Conservation (phyloP, 495 filamentous ascomycete genomes). For the Penicillium chermesinum region DNA sequence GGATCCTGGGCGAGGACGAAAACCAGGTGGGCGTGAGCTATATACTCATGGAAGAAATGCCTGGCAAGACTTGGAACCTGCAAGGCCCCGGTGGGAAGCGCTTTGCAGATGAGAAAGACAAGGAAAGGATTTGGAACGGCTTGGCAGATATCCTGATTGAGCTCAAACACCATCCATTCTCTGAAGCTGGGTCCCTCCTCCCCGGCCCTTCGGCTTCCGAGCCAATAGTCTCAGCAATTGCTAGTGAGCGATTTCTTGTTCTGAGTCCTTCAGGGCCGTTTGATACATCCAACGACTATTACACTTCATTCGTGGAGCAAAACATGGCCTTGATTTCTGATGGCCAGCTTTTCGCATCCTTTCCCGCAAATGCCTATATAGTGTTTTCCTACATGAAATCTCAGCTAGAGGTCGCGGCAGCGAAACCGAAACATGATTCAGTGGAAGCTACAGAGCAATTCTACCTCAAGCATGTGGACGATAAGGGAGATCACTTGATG, state of each 20-base stretch:
- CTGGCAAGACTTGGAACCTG: slow-evolving; percentile 24
- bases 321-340: slow-evolving; percentile 23
- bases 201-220: slow-evolving; percentile 2
- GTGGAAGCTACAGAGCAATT: slow-evolving; percentile 17
- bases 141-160: slow-evolving; percentile 33
- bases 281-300: slow-evolving; percentile 16
- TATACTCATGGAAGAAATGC: slow-evolving; percentile 40
- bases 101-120: slow-evolving; percentile 15
- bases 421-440: background rate
- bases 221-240: slow-evolving; percentile 8
- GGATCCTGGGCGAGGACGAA: slow-evolving; percentile 9
- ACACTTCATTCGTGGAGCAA: slow-evolving; percentile 13
- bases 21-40: slow-evolving; percentile 29
- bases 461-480: slow-evolving; percentile 40
- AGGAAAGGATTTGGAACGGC: slow-evolving; percentile 26
- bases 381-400: slow-evolving; percentile 19
- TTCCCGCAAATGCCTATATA: slow-evolving; percentile 26
- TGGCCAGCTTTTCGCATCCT: slow-evolving; percentile 13
- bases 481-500: slow-evolving; percentile 40
- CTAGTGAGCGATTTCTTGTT: slow-evolving; percentile 19
- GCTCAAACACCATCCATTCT: slow-evolving; percentile 29
- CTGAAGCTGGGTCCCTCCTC: slow-evolving; percentile 19
- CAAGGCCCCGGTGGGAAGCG: slow-evolving; percentile 6
- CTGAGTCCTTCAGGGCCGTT: slow-evolving; percentile 22
- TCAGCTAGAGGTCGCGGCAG: background rate